Evolutionary conservation across 768 basidiomycete species (phyloP).

Genomic region (Pleurotus salmoneostramineus): DNA sequence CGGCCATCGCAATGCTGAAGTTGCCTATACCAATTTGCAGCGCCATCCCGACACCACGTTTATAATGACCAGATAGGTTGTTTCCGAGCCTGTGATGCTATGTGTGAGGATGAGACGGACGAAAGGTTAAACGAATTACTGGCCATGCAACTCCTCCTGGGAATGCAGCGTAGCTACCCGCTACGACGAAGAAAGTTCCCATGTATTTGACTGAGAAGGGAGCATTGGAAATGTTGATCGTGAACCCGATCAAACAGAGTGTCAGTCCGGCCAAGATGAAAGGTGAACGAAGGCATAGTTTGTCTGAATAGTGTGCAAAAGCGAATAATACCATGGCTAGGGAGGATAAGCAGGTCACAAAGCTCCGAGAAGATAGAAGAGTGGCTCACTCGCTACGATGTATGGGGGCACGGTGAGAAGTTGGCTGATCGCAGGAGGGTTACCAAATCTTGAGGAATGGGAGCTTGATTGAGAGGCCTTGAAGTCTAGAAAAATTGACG

Average conservation of each 20-base stretch:
- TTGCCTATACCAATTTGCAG: constrained; percentile 70
- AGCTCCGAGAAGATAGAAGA: background rate
- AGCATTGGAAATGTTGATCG: constrained; percentile 57
- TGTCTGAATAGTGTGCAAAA: constrained; percentile 60
- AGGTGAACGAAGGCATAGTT: constrained; percentile 45
- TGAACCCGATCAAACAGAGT: constrained; percentile 54
- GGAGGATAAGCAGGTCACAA: background rate
- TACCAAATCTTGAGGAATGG: constrained; percentile 47
- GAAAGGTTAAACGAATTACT: constrained; percentile 6
- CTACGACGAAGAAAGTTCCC: constrained; percentile 65
- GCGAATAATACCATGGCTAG: constrained; percentile 49
- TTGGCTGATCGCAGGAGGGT: constrained; percentile 51
- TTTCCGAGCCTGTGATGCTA: constrained; percentile 49
- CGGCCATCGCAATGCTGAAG: constrained; percentile 59
- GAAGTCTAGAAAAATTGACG: constrained; percentile 15
- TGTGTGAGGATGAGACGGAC: background rate
- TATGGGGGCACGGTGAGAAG: constrained; percentile 70
- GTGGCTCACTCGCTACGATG: constrained; percentile 50
- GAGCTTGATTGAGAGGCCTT: background rate
- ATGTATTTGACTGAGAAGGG: constrained; percentile 61
- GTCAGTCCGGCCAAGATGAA: constrained; percentile 52
- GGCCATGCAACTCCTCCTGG: constrained; percentile 64
- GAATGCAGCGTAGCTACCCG: constrained; percentile 56
- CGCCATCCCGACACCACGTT: constrained; percentile 66
- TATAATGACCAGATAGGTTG: constrained; percentile 66